phyloP scores from a whole-genome alignment of 1,139 yeast genomes.

The Magnusiomyces fungicola region DNA sequence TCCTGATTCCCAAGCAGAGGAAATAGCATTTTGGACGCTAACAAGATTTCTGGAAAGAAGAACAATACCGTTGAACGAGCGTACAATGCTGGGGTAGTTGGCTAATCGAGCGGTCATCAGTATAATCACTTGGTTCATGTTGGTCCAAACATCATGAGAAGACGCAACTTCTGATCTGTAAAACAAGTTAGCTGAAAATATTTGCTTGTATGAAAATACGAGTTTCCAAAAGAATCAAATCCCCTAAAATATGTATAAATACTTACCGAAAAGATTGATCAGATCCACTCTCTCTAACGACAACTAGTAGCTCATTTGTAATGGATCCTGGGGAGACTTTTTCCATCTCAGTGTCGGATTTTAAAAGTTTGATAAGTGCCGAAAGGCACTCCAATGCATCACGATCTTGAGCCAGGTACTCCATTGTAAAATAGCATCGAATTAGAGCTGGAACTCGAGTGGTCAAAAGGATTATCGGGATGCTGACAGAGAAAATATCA shows the following conservation, averaged over 20 bases:
- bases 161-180: constrained; percentile 8
- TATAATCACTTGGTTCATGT: neutral
- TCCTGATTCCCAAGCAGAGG: constrained; percentile 16
- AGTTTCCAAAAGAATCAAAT: no score
- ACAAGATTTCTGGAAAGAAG: constrained; percentile 23
- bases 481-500: no score
- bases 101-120: constrained; percentile 1
- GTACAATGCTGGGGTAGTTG: constrained; percentile 6
- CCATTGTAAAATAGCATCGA: neutral
- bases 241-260: neutral
- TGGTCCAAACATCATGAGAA: constrained; percentile 4
- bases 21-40: constrained; percentile 17
- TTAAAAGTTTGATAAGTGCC: neutral
- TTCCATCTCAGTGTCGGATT: neutral
- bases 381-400: neutral
- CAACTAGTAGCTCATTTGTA: constrained; percentile 9
- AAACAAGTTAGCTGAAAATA: neutral
- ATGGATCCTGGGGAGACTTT: constrained; percentile 4
- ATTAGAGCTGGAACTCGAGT: no score
- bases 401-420: neutral
- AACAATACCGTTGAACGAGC: constrained; percentile 19
- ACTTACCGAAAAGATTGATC: constrained; percentile 12
- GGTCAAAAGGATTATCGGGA: no score
- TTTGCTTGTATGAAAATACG: no score
- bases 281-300: constrained; percentile 12